Conservation (phyloP, 169 alveolate genomes). For the Cyclospora cayetanensis region DNA sequence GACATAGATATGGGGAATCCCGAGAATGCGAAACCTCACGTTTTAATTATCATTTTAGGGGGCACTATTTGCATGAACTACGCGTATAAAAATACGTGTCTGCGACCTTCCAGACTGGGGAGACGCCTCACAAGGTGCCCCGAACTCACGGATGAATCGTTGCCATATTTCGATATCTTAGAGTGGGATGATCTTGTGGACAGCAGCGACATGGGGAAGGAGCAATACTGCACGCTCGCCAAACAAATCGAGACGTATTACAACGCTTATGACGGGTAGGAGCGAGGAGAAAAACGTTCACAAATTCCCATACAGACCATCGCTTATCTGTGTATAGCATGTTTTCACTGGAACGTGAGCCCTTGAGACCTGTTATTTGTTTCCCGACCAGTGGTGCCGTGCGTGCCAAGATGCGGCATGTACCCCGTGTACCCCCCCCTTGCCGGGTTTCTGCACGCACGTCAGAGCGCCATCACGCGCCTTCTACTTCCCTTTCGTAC, state of each 20-base stretch:
- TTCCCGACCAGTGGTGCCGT: no score
- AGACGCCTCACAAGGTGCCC: background rate
- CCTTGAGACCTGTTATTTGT: no score
- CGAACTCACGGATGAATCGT: conserved; percentile 16
- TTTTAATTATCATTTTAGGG: conserved; percentile 70
- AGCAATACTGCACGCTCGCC: conserved; percentile 73
- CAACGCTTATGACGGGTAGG: conserved; percentile 71
- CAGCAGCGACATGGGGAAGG: conserved; percentile 67
- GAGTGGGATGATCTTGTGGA: conserved; percentile 76
- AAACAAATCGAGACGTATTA: conserved; percentile 63
- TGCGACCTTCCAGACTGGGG: conserved; percentile 51
- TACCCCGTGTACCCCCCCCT: no score
- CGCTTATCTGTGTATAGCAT: no score
- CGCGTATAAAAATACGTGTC: background rate
- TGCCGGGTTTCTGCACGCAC: no score
- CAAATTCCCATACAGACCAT: no score
- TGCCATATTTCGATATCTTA: conserved; percentile 66
- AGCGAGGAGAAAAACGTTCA: no score
- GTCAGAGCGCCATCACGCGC: no score
- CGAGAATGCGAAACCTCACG: conserved; percentile 27
- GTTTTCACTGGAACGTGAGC: no score
- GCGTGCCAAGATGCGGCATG: no score
- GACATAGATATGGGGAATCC: background rate
- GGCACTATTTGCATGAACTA: conserved; percentile 75
- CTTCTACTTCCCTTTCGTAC: background rate